A percentile compares a stretch with the other conserved stretches of the same genome.
Conservation (phyloP, 139 green algal species). For the Klebsormidium nitens region DNA sequence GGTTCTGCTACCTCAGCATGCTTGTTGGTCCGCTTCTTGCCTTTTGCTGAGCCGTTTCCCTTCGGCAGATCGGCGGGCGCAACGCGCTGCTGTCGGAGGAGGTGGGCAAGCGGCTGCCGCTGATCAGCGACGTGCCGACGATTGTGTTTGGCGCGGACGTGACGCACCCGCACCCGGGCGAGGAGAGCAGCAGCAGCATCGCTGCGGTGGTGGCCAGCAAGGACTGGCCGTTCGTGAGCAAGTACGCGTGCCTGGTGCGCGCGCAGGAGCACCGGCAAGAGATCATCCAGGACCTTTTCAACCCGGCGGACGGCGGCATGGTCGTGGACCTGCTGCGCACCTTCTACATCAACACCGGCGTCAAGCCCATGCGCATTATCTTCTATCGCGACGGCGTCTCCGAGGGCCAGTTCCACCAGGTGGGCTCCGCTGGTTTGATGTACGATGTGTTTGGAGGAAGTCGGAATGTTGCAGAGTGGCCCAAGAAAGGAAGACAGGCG, state of each 20-base stretch:
- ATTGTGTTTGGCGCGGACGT: conserved; percentile 44
- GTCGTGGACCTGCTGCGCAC: conserved; percentile 48
- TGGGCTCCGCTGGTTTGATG: no score
- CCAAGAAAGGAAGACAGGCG: no score
- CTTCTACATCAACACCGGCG: conserved; percentile 39
- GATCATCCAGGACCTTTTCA: conserved; percentile 52
- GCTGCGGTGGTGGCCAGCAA: conserved; percentile 38
- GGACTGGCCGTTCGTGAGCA: conserved; percentile 27
- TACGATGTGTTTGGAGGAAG: no score
- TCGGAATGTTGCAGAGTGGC: no score
- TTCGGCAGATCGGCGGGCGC: conserved; percentile 20
- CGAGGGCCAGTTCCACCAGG: conserved; percentile 72
- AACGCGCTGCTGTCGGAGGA: conserved; percentile 16
- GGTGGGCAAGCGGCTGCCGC: not conserved
- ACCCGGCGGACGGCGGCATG: conserved; percentile 39
- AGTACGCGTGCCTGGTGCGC: conserved; percentile 12
- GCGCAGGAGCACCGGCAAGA: conserved; percentile 38
- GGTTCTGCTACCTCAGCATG: no score
- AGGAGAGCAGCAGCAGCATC: conserved; percentile 31
- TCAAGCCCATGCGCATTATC: conserved; percentile 37
- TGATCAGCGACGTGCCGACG: conserved; percentile 15
- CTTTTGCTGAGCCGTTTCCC: no score
- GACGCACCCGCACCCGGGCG: conserved; percentile 30
- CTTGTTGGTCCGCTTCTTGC: no score
- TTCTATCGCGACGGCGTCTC: conserved; percentile 55